Base-by-base conservation (phyloP, 805 yeast genomes). In the Candida khao-thaluensis region DNA sequence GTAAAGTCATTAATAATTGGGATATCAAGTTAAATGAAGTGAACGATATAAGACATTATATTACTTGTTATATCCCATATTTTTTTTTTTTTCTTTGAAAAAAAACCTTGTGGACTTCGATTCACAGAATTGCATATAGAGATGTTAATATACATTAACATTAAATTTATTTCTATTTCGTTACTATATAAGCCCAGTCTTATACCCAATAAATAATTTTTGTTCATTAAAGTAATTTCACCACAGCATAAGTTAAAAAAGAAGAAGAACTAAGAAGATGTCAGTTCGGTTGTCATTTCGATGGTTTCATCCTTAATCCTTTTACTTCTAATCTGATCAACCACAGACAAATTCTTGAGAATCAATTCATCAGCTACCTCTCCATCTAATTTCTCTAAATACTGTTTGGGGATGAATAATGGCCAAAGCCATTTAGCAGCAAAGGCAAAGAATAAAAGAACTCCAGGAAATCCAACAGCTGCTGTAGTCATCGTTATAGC, bases 381-480 rank as follows among this genome's bases (percentile, higher is more conserved):
- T 4, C 79, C 79, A 58, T 91, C 97, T 22, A 93, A 64, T 2
- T 76, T 48, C 2, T 62, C 59, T 41, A 91, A 61, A 39, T 85
- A 88, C 4, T 76, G 78, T 27, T 52, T 48, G 0, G 85, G 81
- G 38, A 90, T 84, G 1, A 83, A 54, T 37, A 54, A 58, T 0
- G 85, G 85, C 64, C 95, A 80, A 5, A 73, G 50, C 53, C 79
- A 72, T 42, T 59, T 59, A 14, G 84, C 78, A 9, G 88, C 77
- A 1, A 79, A 64, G 16, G 83, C 72, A 42, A 86, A 90, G 38
- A 81, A 73, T 53, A 91, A 60, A 35, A 91, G 63, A 0, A 93
- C 86, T 2, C 88, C 83, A 0, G 99, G 98, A 54, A 93, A 91
- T 2, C 95, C 98, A 22, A 91, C 87, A 0, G 98, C 97, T 0